phyloP scores from a whole-genome alignment of 2,329 filamentous ascomycete genomes.

The Cadophora luteo-olivacea region DNA sequence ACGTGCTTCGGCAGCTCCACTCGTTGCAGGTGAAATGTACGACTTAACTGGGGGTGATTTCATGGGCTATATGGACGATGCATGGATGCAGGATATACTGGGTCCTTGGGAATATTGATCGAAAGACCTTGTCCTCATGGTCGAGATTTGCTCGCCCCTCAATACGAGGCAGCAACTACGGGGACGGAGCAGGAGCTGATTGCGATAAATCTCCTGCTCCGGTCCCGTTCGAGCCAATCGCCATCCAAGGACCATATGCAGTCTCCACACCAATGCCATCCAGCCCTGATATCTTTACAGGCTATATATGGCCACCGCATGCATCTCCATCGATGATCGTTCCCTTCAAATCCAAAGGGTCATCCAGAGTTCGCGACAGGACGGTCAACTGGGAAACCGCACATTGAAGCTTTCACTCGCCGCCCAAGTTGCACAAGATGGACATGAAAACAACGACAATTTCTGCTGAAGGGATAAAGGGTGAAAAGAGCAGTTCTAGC shows the following conservation, averaged over 20 bases:
- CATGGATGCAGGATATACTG: constrained; percentile 30
- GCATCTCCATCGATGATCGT: neutral
- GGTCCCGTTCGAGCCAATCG: constrained; percentile 23
- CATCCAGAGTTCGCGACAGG: neutral
- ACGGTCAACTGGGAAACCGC: neutral
- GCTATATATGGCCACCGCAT: neutral
- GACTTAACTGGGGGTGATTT: constrained; percentile 15
- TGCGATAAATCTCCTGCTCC: constrained; percentile 1
- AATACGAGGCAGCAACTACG: neutral
- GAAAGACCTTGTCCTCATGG: neutral
- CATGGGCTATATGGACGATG: constrained; percentile 25
- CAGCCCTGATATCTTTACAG: neutral
- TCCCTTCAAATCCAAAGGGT: neutral
- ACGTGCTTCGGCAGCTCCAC: neutral
- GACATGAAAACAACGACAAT: neutral
- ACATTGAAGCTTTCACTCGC: neutral
- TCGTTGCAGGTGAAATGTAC: neutral
- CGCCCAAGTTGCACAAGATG: neutral
- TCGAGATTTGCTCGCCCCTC: neutral
- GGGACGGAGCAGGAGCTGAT: constrained; percentile 13
- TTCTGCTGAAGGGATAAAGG: neutral
- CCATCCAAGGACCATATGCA: neutral
- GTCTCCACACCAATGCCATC: neutral
- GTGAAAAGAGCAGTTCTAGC: neutral
- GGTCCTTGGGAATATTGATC: constrained; percentile 20